Evolutionary conservation across 23 red algal genomes (phyloP).

Genomic region (Rhodosorus marinus): DNA sequence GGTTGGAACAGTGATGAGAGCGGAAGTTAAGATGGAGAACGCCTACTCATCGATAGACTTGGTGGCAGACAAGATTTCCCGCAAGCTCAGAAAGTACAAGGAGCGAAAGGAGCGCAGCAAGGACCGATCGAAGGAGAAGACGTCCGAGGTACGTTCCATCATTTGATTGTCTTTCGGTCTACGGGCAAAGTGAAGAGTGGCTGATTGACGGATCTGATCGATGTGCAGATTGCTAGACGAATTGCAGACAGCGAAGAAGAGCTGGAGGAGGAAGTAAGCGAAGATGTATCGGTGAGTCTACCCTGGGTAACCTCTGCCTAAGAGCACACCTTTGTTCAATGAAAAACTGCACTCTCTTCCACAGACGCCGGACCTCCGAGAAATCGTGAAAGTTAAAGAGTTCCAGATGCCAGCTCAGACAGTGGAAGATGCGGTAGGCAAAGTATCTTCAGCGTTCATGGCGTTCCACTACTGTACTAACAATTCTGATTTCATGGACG

Average conservation of each 20-base stretch:
- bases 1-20: slow-evolving; percentile 36
- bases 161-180: background rate
- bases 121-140: background rate
- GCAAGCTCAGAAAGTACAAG: slow-evolving; percentile 81
- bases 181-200: slow-evolving; percentile 2
- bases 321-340: no score
- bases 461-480: background rate
- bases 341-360: background rate
- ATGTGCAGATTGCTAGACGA: background rate
- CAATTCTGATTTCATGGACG: slow-evolving; percentile 62
- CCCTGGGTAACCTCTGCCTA: no score
- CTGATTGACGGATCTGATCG: background rate
- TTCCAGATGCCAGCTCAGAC: slow-evolving; percentile 41
- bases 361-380: slow-evolving; percentile 18
- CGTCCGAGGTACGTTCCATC: no score
- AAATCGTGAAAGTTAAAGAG: slow-evolving; percentile 43
- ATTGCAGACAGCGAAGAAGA: slow-evolving; percentile 13
- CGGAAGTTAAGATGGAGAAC: slow-evolving; percentile 30
- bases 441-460: background rate
- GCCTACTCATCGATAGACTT: slow-evolving; percentile 72
- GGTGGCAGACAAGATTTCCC: slow-evolving; percentile 40
- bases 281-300: no score
- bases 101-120: slow-evolving; percentile 33
- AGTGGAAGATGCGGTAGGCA: slow-evolving; percentile 11
- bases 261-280: slow-evolving; percentile 4